These are phyloP conservation scores for Fusarium temperatum DNA, from an alignment of 2,329 filamentous ascomycete genomes.

Conservation along the genomic window DNA sequence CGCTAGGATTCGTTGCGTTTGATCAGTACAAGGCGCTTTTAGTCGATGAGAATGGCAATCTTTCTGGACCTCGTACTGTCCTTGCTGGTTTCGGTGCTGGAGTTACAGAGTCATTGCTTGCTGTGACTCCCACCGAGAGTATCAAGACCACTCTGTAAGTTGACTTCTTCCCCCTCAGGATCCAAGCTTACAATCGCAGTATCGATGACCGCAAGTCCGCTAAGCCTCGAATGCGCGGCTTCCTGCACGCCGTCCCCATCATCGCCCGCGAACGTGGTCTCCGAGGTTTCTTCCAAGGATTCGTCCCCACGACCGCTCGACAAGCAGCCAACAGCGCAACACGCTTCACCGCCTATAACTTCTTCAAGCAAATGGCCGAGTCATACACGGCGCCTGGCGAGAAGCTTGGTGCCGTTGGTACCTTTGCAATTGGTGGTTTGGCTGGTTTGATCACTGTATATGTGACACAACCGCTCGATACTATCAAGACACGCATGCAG, in stretches of 20 bases:
- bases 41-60: constrained; percentile 83
- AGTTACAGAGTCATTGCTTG: constrained; percentile 90
- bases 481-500: constrained; percentile 98
- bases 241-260: constrained; percentile 87
- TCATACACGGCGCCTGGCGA: constrained; percentile 93
- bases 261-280: constrained; percentile 90
- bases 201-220: constrained; percentile 93
- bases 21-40: constrained; percentile 91
- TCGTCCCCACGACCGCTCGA: constrained; percentile 91
- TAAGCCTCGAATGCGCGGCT: constrained; percentile 88
- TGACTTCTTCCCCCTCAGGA: rapidly evolving
- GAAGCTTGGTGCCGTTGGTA: constrained; percentile 87
- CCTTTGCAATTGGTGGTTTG: constrained; percentile 88
- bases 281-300: constrained; percentile 95
- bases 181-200: constrained; percentile 51
- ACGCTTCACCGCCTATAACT: constrained; percentile 90
- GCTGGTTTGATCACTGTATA: constrained; percentile 93
- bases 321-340: constrained; percentile 95
- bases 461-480: constrained; percentile 81
- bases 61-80: constrained; percentile 89
- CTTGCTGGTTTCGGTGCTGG: constrained; percentile 94
- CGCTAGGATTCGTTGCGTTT: constrained; percentile 81
- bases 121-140: constrained; percentile 95
- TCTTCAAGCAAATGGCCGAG: constrained; percentile 88
- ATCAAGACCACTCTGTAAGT: constrained; percentile 92